A percentile compares a stretch with the other conserved stretches of the same genome.
Evolutionary conservation across 768 basidiomycete genomes (phyloP).

Genomic region (Amylocystis lapponica): DNA sequence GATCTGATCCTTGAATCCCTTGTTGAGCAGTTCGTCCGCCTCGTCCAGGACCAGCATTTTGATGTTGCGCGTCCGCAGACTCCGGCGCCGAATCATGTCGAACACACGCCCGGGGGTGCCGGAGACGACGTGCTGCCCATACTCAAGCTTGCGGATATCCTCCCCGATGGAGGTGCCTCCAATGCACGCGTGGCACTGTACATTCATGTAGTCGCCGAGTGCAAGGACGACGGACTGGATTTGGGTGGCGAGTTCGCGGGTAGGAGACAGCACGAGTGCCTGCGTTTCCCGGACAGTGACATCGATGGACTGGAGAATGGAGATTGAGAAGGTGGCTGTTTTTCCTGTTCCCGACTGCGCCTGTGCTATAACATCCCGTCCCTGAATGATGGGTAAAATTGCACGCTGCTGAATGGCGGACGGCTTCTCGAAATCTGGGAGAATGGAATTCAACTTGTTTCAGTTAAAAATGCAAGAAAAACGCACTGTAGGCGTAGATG

Average conservation of each 20-base stretch:
- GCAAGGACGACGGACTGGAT: conserved; percentile 97
- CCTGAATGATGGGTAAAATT: conserved; percentile 92
- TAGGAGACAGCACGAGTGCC: conserved; percentile 93
- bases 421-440: conserved; percentile 87
- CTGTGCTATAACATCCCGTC: conserved; percentile 97
- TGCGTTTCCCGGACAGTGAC: conserved; percentile 91
- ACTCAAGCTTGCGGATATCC: conserved; percentile 95
- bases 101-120: conserved; percentile 98
- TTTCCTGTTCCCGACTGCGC: conserved; percentile 99
- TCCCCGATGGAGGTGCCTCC: conserved; percentile 97
- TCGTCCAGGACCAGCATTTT: conserved; percentile 96
- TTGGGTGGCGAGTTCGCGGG: conserved; percentile 98
- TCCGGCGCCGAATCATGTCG: conserved; percentile 96
- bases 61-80: conserved; percentile 92
- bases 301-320: conserved; percentile 97
- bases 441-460: background rate
- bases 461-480: conserved; percentile 4
- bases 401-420: conserved; percentile 99
- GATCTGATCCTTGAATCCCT: conserved; percentile 99
- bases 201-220: conserved; percentile 98
- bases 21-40: conserved; percentile 94
- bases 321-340: conserved; percentile 98
- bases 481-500: conserved; percentile 91
- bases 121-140: conserved; percentile 95
- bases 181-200: conserved; percentile 97